Base-by-base conservation (phyloP, 2,329 filamentous ascomycete species). In the Apiospora malaysiana region DNA sequence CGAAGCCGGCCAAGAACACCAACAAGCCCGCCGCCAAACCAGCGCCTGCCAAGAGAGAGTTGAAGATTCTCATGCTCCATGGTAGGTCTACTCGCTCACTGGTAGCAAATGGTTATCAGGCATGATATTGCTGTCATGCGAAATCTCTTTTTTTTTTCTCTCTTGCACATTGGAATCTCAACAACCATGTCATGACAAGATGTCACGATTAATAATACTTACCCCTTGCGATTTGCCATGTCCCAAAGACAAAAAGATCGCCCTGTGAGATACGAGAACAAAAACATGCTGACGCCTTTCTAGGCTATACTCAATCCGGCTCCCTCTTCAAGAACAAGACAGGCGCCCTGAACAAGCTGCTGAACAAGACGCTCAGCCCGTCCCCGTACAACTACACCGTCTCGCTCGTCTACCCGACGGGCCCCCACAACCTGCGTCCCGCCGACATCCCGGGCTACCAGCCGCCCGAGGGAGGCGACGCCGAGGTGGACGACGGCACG, bases 231-330 rank as follows among this genome's bases (percentile, higher is more conserved):
- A 45, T 45, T 5, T 45, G 42, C 42, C 42, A 7, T 45, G 3
- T 45, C 1, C 12, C 12, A 16, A 45, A 18, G 5, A 2, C 5
- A 9, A 14, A 16, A 18, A 45, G 42, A 5, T 16, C 16, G 12
- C 10, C 8, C 37, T 16, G 16, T 16, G 42, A 45, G 10, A 18
- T 45, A 59, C 2, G 16, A 51, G 45, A 51, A 45, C 40, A 14
- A 45, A 56, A 59, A 37, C 51, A 9, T n/a, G 51, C 51, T 59
- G 16, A 59, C 27, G 18, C 1, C 16, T 2, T n/a, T 43, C 63
- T 59, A 91, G 93, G 95, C 81, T 98, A 91, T 88, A 97, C 95
- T 9, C 95, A 98, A 85, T 97, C 93, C 40, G 94, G 95, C 4
- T 82, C 91, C 4, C 85, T 94, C 73, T 98, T 98, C 88, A 92